Percentiles rank a stretch among this genome's conserved stretches.
Evolutionary conservation across 2,329 filamentous ascomycete genomes (phyloP).

Genomic region (Trichoderma sp.): DNA sequence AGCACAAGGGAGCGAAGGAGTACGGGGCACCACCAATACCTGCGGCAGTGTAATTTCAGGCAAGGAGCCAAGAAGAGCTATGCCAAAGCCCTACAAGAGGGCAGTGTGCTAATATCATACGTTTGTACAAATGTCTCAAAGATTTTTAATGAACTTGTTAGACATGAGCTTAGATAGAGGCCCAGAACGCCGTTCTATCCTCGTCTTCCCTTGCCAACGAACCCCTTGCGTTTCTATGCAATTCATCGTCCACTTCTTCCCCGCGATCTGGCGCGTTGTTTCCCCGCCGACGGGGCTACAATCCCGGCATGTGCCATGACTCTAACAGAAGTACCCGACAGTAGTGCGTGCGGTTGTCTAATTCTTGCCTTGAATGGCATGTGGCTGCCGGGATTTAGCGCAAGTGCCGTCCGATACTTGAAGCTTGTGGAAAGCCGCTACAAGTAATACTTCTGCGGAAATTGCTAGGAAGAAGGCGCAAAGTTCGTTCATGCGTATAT

Average conservation of each 20-base stretch:
- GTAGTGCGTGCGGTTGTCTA: neutral
- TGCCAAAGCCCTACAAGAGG: neutral
- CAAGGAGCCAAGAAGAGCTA: neutral
- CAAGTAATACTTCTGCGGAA: neutral
- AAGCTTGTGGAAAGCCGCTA: neutral
- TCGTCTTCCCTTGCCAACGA: neutral
- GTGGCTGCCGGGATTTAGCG: constrained; percentile 5
- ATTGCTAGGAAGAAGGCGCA: neutral
- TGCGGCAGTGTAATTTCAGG: neutral
- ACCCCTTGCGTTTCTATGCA: neutral
- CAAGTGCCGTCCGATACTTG: constrained; percentile 1
- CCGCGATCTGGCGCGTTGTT: constrained; percentile 15
- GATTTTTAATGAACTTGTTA: neutral
- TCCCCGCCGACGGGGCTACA: constrained; percentile 8
- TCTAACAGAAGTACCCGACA: constrained; percentile 18
- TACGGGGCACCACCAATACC: neutral
- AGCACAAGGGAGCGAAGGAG: neutral
- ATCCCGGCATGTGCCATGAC: neutral
- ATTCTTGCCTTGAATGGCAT: neutral
- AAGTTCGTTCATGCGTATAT: neutral
- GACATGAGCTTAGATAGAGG: neutral
- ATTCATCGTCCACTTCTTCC: constrained; percentile 2
- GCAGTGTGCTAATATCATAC: neutral
- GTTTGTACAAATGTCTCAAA: neutral
- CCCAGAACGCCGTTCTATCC: neutral